Percentiles rank a stretch among this genome's conserved stretches.
Evolutionary conservation across 148 eudicot genomes (phyloP).

Genomic region (Cornus controversa): DNA sequence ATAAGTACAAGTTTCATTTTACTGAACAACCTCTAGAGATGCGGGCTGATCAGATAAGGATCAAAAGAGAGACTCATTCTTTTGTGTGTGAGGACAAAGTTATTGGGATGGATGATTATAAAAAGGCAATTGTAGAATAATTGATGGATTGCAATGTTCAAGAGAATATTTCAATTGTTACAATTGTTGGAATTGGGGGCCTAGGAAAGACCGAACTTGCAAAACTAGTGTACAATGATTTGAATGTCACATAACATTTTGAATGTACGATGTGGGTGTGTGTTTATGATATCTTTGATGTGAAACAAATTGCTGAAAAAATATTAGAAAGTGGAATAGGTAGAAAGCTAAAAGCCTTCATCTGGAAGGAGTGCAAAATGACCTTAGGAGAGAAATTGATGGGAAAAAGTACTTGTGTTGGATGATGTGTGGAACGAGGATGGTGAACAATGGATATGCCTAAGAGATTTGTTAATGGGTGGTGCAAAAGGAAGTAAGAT

Average conservation of each 20-base stretch:
- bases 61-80: constrained; percentile 3
- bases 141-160: not conserved
- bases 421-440: constrained; percentile 36
- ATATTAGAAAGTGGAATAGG: constrained; percentile 13
- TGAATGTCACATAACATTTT: constrained; percentile 6
- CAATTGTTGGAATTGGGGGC: constrained; percentile 30
- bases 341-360: not conserved
- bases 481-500: constrained; percentile 18
- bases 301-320: constrained; percentile 8
- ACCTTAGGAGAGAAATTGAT: not conserved
- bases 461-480: constrained; percentile 8
- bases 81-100: not conserved
- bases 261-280: constrained; percentile 28
- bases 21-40: not conserved
- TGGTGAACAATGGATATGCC: constrained; percentile 1
- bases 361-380: constrained; percentile 2
- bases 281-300: constrained; percentile 20
- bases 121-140: not conserved
- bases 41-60: not conserved
- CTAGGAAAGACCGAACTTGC: constrained; percentile 37
- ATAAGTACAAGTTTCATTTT: constrained; percentile 18
- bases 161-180: constrained; percentile 10
- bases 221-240: constrained; percentile 20
- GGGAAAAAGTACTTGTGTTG: constrained; percentile 19
- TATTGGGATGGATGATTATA: constrained; percentile 28